Percentiles rank a stretch among this genome's conserved stretches.
phyloP scores from a whole-genome alignment of 2,329 filamentous ascomycete genomes.

The Hymenotorrendiella dingleyae region DNA sequence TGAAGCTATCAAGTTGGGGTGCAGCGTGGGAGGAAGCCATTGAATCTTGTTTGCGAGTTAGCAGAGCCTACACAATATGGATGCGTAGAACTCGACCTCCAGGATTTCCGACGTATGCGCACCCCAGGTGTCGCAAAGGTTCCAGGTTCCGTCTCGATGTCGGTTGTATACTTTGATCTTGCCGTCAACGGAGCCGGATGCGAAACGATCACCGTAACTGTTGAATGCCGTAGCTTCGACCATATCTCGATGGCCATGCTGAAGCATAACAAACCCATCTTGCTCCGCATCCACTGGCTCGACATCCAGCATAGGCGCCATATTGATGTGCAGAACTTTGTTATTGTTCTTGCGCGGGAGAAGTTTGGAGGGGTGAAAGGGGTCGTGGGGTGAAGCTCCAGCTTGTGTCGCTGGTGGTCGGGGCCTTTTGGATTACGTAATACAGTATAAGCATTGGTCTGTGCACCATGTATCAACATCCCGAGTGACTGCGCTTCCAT shows the following conservation, averaged over 20 bases:
- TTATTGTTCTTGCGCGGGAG: too few species aligned
- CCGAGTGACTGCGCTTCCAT: too few species aligned
- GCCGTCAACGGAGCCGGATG: slow-evolving; percentile 87
- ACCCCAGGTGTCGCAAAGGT: slow-evolving; percentile 78
- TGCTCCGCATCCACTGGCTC: slow-evolving; percentile 11
- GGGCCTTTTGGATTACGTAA: too few species aligned
- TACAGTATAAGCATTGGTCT: too few species aligned
- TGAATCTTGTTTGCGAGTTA: slow-evolving; percentile 55
- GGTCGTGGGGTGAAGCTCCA: too few species aligned
- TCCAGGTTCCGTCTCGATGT: slow-evolving; percentile 71
- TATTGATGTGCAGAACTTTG: too few species aligned
- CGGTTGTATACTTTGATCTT: slow-evolving; percentile 88
- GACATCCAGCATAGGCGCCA: slow-evolving; percentile 18
- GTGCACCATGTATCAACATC: too few species aligned
- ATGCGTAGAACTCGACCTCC: slow-evolving; percentile 53
- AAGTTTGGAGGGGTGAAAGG: too few species aligned
- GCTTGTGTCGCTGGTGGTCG: too few species aligned
- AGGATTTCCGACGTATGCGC: slow-evolving; percentile 87
- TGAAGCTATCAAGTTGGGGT: slow-evolving; percentile 77
- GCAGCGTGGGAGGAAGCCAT: slow-evolving; percentile 88
- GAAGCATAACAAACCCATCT: slow-evolving; percentile 44
- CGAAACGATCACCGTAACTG: slow-evolving; percentile 84
- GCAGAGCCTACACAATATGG: not conserved
- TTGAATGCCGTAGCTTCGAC: slow-evolving; percentile 67
- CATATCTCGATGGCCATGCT: slow-evolving; percentile 63